Evolutionary conservation across 1,139 yeast species (phyloP), one percentile per base, ranked within the genome.

Genomic region (Sugiyamaella xylanicola): DNA sequence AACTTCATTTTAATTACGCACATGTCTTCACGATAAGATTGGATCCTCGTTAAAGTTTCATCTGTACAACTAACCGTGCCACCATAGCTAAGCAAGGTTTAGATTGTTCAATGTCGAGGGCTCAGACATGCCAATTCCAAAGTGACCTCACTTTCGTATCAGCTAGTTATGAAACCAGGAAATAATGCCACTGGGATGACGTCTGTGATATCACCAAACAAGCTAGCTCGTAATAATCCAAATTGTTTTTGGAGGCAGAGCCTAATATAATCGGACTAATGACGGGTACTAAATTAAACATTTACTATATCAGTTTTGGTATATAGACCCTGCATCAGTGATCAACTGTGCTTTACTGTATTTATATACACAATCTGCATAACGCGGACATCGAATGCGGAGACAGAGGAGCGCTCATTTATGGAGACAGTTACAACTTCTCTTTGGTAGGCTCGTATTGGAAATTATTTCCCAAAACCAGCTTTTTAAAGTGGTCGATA

Each of bases 401-500:
- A n/a, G n/a, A n/a, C n/a, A n/a, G n/a, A n/a, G n/a, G n/a, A n/a
- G 29, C 29, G 9, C 9, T 9, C 8, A 25, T 5, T 5, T 25
- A 5, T 5, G 9, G 29, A 9, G 5, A 25, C 29, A 5, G 5
- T 25, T 25, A 25, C 5, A 25, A 9, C 29, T 25, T 25, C 29
- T 32, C 13, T 32, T 32, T 32, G 13, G 15, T 11, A 4, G 37
- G 37, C 37, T 46, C 50, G 49, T 54, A 57, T 29, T 43, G 47
- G 25, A 56, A 44, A 35, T 54, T 54, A 53, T 62, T 62, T 21
- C 52, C 46, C 32, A 58, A 46, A 32, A 62, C 61, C 16, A 51
- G 16, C 16, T 56, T 48, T 40, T 50, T 48, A 37, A 62, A 62
- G 8, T 61, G 49, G 27, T 53, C 53, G 20, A 44, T 45, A 5